Evolutionary conservation across 768 basidiomycete species (phyloP).

Genomic region (Macrolepiota dolichaula): DNA sequence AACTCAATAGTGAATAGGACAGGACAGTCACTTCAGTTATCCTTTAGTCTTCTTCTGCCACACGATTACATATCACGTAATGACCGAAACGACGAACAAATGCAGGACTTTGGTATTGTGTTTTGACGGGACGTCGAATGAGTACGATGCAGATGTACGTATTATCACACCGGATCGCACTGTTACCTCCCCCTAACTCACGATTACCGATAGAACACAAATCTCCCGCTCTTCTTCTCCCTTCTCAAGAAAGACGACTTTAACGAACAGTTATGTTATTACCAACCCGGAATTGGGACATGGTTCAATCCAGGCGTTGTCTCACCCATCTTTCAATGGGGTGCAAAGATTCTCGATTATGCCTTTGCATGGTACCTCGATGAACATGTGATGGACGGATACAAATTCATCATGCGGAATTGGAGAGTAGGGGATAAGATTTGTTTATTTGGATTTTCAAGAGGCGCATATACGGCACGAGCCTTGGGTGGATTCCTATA

Average conservation of each 20-base stretch:
- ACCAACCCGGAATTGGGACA: slow-evolving; percentile 58
- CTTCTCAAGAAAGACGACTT: slow-evolving; percentile 60
- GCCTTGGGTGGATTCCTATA: slow-evolving; percentile 74
- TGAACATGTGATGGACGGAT: slow-evolving; percentile 71
- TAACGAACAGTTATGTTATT: slow-evolving; percentile 61
- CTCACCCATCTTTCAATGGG: slow-evolving; percentile 53
- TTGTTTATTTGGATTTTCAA: slow-evolving; percentile 78
- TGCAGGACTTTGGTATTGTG: slow-evolving; percentile 56
- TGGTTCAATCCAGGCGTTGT: slow-evolving; percentile 64
- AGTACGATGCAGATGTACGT: slow-evolving; percentile 47
- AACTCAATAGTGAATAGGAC: no score
- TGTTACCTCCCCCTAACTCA: neutral
- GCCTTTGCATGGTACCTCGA: slow-evolving; percentile 79
- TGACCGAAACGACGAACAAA: slow-evolving; percentile 1
- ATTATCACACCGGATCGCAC: no score
- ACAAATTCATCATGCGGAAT: slow-evolving; percentile 77
- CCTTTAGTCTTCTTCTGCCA: neutral
- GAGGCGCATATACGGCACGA: slow-evolving; percentile 53
- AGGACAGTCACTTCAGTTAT: no score
- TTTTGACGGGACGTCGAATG: slow-evolving; percentile 65
- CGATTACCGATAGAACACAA: slow-evolving; percentile 46
- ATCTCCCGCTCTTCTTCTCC: slow-evolving; percentile 67
- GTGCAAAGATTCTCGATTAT: slow-evolving; percentile 59
- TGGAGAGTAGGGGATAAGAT: slow-evolving; percentile 71
- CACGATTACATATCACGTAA: neutral